phyloP scores from a whole-genome alignment of 495 filamentous ascomycete species.

The Gamarada debralockiae region DNA sequence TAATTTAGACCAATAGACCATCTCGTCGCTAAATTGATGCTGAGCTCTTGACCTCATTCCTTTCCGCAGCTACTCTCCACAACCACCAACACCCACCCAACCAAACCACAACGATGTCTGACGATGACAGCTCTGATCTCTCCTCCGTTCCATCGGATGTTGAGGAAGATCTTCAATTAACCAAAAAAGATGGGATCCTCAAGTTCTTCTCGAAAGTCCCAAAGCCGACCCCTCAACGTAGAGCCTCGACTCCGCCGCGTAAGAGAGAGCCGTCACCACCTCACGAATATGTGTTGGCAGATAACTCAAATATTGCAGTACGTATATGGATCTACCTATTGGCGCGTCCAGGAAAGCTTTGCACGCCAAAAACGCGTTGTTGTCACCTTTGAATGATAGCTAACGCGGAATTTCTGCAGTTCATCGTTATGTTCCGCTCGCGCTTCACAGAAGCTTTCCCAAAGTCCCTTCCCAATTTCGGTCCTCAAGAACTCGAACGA shows the following conservation, averaged over 20 bases:
- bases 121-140: conserved; percentile 51
- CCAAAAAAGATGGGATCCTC: conserved; percentile 47
- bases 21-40: conserved; percentile 16
- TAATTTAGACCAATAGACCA: conserved; percentile 17
- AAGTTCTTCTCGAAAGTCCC: conserved; percentile 53
- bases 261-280: conserved; percentile 77
- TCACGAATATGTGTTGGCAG: conserved; percentile 83
- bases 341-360: conserved; percentile 21
- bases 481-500: conserved; percentile 90
- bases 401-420: conserved; percentile 49
- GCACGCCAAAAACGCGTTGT: conserved; percentile 31
- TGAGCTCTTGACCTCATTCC: conserved; percentile 19
- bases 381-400: conserved; percentile 33
- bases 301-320: conserved; percentile 86
- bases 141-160: conserved; percentile 50
- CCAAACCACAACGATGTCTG: conserved; percentile 38
- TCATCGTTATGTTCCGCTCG: conserved; percentile 95
- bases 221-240: conserved; percentile 28
- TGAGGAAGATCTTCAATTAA: conserved; percentile 45
- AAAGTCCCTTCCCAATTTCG: conserved; percentile 79
- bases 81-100: conserved; percentile 8
- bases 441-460: conserved; percentile 88
- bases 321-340: conserved; percentile 36
- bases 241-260: conserved; percentile 53
- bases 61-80: not conserved